Evolutionary conservation across 768 basidiomycete species (phyloP).

Genomic region (Strobilomyces confusus): DNA sequence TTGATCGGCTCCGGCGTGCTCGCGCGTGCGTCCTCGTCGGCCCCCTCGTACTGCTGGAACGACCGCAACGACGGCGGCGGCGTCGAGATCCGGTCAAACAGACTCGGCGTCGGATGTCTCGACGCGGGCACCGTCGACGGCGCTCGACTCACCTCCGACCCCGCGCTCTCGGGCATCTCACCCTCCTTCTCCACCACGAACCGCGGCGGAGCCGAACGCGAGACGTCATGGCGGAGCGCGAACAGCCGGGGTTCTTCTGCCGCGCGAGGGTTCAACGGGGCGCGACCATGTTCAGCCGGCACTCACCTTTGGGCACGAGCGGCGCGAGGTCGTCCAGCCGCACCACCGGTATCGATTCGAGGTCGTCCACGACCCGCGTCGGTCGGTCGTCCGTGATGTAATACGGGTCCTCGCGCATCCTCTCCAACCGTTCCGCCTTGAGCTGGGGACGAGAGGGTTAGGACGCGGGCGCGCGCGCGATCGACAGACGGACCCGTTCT

Average conservation of each 20-base stretch:
- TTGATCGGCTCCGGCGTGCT: constrained; percentile 57
- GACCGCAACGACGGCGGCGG: constrained; percentile 34
- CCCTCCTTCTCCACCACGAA: constrained; percentile 74
- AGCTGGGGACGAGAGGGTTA: constrained; percentile 42
- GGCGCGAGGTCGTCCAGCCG: constrained; percentile 70
- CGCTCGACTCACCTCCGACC: constrained; percentile 5
- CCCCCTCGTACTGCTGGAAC: constrained; percentile 54
- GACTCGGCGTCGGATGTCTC: constrained; percentile 20
- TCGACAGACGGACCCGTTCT: constrained; percentile 50
- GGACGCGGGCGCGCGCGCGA: neutral
- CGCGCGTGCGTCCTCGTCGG: constrained; percentile 43
- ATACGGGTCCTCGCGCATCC: constrained; percentile 84
- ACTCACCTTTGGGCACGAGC: constrained; percentile 32
- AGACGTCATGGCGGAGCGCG: constrained; percentile 39
- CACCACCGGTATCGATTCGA: constrained; percentile 93
- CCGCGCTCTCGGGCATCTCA: constrained; percentile 76
- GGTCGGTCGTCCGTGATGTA: constrained; percentile 72
- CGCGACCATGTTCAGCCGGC: neutral
- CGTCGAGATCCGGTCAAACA: constrained; percentile 32
- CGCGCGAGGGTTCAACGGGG: constrained; percentile 28
- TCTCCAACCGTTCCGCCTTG: constrained; percentile 70
- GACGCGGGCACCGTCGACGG: constrained; percentile 26
- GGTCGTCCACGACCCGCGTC: constrained; percentile 46
- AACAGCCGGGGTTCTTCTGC: constrained; percentile 40
- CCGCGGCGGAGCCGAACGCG: constrained; percentile 39